Conservation (phyloP, 176 grass and related monocot genomes). For the Tillandsia leiboldiana region DNA sequence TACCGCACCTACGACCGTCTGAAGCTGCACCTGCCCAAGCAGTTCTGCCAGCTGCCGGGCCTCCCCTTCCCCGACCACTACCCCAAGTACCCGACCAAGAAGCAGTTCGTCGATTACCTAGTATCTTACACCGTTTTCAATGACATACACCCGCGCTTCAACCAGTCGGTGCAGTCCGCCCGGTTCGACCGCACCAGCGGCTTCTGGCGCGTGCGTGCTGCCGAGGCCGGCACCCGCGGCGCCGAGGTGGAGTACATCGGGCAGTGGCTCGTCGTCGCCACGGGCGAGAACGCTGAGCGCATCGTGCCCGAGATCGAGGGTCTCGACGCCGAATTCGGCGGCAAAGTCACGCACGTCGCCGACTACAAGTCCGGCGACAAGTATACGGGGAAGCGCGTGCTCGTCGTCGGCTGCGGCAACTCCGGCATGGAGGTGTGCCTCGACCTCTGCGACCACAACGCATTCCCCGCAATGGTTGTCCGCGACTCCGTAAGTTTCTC, state of each 20-base stretch:
- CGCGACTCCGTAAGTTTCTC: constrained; percentile 54
- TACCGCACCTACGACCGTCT: constrained; percentile 60
- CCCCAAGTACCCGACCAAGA: constrained; percentile 55
- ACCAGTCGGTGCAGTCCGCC: constrained; percentile 53
- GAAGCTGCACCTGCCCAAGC: constrained; percentile 56
- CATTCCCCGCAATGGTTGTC: constrained; percentile 63
- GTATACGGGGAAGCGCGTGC: constrained; percentile 50
- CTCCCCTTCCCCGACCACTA: constrained; percentile 47
- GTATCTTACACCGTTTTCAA: constrained; percentile 34
- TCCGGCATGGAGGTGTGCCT: constrained; percentile 85
- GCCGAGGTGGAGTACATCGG: constrained; percentile 58
- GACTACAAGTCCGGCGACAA: constrained; percentile 60
- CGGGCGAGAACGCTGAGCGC: constrained; percentile 72
- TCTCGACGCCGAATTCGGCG: constrained; percentile 24
- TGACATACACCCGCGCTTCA: constrained; percentile 38
- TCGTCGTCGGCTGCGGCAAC: constrained; percentile 76
- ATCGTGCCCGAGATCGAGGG: constrained; percentile 50
- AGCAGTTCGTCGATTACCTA: constrained; percentile 65
- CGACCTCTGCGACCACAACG: constrained; percentile 68
- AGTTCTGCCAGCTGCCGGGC: constrained; percentile 65
- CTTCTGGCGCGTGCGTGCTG: constrained; percentile 41
- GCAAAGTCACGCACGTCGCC: constrained; percentile 31
- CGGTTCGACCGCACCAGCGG: constrained; percentile 36
- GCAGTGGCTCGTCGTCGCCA: constrained; percentile 68
- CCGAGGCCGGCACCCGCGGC: constrained; percentile 5